A percentile compares a stretch with the other conserved stretches of the same genome.
Conservation (phyloP, 2,329 filamentous ascomycete genomes). For the Ceratocystis harringtonii region DNA sequence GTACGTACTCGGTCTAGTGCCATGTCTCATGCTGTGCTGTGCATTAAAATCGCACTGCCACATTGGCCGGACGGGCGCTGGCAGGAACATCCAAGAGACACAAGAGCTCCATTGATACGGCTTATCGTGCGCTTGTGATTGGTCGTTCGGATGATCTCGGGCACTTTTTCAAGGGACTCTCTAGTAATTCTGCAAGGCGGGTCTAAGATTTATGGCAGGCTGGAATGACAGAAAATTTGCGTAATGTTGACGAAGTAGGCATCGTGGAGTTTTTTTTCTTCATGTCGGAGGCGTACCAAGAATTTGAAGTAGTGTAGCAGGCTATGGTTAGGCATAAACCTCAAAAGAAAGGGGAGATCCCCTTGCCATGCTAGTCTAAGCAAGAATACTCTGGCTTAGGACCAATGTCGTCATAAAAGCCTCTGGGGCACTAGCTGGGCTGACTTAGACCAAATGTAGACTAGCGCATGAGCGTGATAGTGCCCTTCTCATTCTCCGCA, state of each 20-base stretch:
- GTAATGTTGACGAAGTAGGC: background rate
- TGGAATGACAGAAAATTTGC: background rate
- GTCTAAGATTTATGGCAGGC: background rate
- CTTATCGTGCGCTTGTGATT: constrained; percentile 7
- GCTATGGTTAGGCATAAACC: too few relatives aligned
- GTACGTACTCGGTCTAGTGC: background rate
- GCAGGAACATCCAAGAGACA: constrained; percentile 1
- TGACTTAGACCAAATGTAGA: background rate
- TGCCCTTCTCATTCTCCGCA: constrained; percentile 7
- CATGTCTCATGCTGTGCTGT: background rate
- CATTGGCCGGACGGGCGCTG: background rate
- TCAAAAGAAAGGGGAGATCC: background rate
- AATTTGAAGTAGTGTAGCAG: too few relatives aligned
- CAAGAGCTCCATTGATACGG: background rate
- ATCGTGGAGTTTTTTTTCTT: background rate
- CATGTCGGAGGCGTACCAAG: too few relatives aligned
- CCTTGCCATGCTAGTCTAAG: background rate
- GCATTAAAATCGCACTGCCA: background rate
- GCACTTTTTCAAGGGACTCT: background rate
- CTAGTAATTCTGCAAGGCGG: background rate
- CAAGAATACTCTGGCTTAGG: background rate
- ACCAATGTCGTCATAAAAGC: constrained; percentile 10
- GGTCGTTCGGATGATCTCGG: constrained; percentile 10
- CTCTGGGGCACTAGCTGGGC: background rate
- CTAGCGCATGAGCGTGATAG: background rate